Evolutionary conservation across 2,329 filamentous ascomycete genomes (phyloP), one percentile per base, ranked within the genome.

Genomic region (Xylariaceae sp.): DNA sequence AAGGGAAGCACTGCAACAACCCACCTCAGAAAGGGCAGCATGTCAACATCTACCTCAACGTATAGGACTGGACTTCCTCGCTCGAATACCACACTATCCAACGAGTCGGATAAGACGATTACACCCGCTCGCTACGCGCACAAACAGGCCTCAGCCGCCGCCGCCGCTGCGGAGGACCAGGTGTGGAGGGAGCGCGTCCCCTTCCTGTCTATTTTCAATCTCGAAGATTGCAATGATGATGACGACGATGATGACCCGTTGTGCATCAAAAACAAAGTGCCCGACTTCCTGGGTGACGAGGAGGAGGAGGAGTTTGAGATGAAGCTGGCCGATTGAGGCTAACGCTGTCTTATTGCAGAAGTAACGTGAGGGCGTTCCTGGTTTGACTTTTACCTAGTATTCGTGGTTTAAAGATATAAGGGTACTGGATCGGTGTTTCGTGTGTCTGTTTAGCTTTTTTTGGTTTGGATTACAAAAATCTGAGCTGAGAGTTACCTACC

Each of bases 201-300:
- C 2, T 87, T 87, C 65, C 72, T 86, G 40, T 81, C 79, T 12
- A 84, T 87, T 19, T 87, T 88, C 65, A 80, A 86, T 21, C 70
- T 71, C 3, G 75, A 78, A 19, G 68, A 74, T n/a, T n/a, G 31
- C 12, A 14, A 19, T 6, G 52, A 23, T 1, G 19, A 34, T 7
- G 24, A 14, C 2, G 54, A 53, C 7, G 78, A 78, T 3, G 78
- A 79, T 26, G 69, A 70, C 24, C 56, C 67, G 17, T 67, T 74
- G 9, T 74, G 70, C 7, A 69, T 66, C 4, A 61, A 60, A 41
- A 17, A 63, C 17, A 49, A 53, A 56, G 74, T 11, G 46, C 67
- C 21, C 66, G 75, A 40, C 67, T 75, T 64, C 59, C 69, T 45
- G 66, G 67, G 68, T 55, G 69, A 75, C 12, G 78, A 79, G 3